phyloP scores from a whole-genome alignment of 805 yeast species.

The Jamesozyma hellenica region DNA sequence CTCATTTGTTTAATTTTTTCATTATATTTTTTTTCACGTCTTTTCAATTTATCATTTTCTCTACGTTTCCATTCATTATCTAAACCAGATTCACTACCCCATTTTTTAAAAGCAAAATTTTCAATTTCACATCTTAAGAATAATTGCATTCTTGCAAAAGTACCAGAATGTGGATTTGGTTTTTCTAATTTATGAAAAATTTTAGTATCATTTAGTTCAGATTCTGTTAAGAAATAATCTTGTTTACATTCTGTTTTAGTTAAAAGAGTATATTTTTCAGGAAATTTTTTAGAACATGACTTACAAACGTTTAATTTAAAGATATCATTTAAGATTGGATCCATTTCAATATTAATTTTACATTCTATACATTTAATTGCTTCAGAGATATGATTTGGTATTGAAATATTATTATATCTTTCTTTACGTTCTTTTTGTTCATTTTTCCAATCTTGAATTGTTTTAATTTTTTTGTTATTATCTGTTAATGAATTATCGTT shows the following conservation, averaged over 20 bases:
- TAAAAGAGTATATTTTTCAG: conserved; percentile 81
- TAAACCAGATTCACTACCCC: conserved; percentile 84
- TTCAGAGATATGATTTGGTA: conserved; percentile 58
- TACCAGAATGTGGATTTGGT: conserved; percentile 87
- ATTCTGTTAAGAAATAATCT: conserved; percentile 88
- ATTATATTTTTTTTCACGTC: conserved; percentile 73
- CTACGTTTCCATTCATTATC: conserved; percentile 90
- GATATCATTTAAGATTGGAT: conserved; percentile 56
- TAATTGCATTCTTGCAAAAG: conserved; percentile 86
- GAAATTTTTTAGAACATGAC: conserved; percentile 56
- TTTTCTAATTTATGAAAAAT: conserved; percentile 72
- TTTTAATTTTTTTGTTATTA: conserved; percentile 27
- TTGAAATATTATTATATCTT: conserved; percentile 50
- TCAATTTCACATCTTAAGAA: conserved; percentile 89
- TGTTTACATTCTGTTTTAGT: conserved; percentile 94
- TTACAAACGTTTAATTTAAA: conserved; percentile 74
- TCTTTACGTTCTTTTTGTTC: conserved; percentile 46
- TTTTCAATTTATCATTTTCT: conserved; percentile 56
- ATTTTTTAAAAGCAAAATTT: conserved; percentile 80
- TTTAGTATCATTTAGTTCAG: conserved; percentile 66
- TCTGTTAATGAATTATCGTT: conserved; percentile 7
- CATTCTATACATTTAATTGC: conserved; percentile 86
- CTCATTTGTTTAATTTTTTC: conserved; percentile 80
- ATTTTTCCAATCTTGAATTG: conserved; percentile 47
- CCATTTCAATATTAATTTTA: conserved; percentile 60